Evolutionary conservation across 768 basidiomycete genomes (phyloP), one percentile per base, ranked within the genome.

Genomic region (Panellus pusillus): DNA sequence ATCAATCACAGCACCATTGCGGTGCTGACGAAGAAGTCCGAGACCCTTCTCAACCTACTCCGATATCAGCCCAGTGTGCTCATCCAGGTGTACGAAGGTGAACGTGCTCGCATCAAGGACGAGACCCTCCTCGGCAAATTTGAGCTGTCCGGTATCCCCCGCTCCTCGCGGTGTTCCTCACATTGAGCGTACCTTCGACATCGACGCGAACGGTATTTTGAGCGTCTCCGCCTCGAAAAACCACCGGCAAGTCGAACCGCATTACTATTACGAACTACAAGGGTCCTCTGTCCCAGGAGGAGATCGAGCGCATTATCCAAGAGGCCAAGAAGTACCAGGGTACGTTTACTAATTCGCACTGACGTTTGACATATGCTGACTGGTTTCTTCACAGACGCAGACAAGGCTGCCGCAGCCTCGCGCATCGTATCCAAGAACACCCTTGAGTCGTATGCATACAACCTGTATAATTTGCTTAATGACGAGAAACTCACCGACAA

Each of bases 1-100:
- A 98, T 98, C 82, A 95, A 94, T 77, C 89, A 94, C 50, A 98
- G 98, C 81, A 98, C 96, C 61, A 97, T n/a, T n/a, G n/a, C n/a
- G n/a, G n/a, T n/a, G n/a, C n/a, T n/a, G n/a, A n/a, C 95, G 65
- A 97, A 96, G 79, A 98, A 97, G 79, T 94, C 95, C 8, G 93
- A 98, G 77, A 92, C 89, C n/a, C 67, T 97, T 98, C 84, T 98
- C 95, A 36, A 98, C 96, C 17, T 95, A 96, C 80, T 87, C 94
- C 61, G 95, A 97, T 79, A 98, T 79, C 94, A 98, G 71, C 94
- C 95, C 52, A 93, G 94, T 80, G 95, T 98, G 42, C 85, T 97
- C 66, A 97, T 98, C n/a, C n/a, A 97, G 70, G 95, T 98, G 35
- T 97, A 84, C 75, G 96, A 98, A 79, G 96, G 95, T 74, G 94